A percentile compares a stretch with the other conserved stretches of the same genome.
Evolutionary conservation across 1,284 basidiomycete genomes (phyloP).

Genomic region (Ceratobasidium sp.): DNA sequence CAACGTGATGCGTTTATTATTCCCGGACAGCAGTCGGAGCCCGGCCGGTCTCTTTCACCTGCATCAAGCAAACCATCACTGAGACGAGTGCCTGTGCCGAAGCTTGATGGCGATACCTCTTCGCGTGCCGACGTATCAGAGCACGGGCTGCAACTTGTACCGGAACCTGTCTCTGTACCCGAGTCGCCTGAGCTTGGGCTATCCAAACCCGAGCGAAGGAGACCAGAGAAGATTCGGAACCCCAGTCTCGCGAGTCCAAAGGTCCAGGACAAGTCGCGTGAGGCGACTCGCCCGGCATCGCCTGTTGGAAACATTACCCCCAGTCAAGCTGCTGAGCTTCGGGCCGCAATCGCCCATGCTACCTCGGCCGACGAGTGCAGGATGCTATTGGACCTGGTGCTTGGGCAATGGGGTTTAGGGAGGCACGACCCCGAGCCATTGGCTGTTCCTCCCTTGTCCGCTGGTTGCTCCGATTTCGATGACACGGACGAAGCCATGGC

Average conservation of each 20-base stretch:
- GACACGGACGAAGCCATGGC: slow-evolving; percentile 42
- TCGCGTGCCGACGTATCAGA: background rate
- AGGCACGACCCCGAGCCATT: slow-evolving; percentile 21
- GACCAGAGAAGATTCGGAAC: slow-evolving; percentile 26
- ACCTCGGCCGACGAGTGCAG: slow-evolving; percentile 81
- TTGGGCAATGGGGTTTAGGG: slow-evolving; percentile 63
- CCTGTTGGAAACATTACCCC: slow-evolving; percentile 45
- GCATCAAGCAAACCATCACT: slow-evolving; percentile 9
- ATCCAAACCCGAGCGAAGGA: slow-evolving; percentile 16
- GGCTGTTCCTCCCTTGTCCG: slow-evolving; percentile 29
- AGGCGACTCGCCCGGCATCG: slow-evolving; percentile 40
- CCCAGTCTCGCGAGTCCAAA: background rate
- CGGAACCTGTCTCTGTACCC: slow-evolving; percentile 22
- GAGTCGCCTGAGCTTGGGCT: slow-evolving; percentile 33
- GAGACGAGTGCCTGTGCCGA: slow-evolving; percentile 28
- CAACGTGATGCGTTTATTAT: background rate
- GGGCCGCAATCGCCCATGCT: slow-evolving; percentile 69
- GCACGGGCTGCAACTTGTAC: background rate
- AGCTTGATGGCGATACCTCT: background rate
- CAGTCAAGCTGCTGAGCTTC: slow-evolving; percentile 68
- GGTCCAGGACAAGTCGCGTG: background rate
- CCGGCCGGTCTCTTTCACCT: background rate
- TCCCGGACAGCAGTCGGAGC: background rate
- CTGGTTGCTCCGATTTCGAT: slow-evolving; percentile 37
- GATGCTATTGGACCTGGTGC: slow-evolving; percentile 78